Evolutionary conservation across 306 rosid genomes (phyloP), one percentile per base, ranked within the genome.

Genomic region (Gastrolobium bilobum): DNA sequence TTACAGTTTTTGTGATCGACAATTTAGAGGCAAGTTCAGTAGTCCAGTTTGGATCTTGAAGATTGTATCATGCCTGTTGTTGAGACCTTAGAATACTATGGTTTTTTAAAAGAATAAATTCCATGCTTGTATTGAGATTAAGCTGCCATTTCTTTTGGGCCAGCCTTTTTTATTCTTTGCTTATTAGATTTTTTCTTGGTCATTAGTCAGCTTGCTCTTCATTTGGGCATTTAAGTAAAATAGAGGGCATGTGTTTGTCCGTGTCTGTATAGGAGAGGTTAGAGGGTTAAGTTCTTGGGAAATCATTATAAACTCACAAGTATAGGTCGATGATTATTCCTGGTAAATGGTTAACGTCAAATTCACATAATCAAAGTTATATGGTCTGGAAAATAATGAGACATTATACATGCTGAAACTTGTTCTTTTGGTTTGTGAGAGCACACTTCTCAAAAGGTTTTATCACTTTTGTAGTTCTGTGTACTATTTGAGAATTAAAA

Each of bases 101-200:
- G 10, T 5, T 10, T 42, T 40, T 58, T 71, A 60, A 30, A 62
- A 31, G 39, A 31, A 57, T n/a, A 43, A 29, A 10, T 50, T 34
- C 4, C 70, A 13, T 71, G 15, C 40, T n/a, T 71, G 73, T 43
- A 4, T 52, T 43, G 50, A 42, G 74, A 63, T 10, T 63, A 20
- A 40, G 40, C n/a, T 62, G 20, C 33, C 3, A 3, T 48, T 71
- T 63, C 11, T 34, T 62, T 51, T 61, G 15, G 20, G 72, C 42
- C 29, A 39, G 26, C 47, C 66, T 39, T 61, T 39, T 62, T 48
- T 48, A 71, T 51, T 50, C 33, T 79, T 59, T 60, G 48, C 14
- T 39, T 33, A 40, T 52, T 38, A 14, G 6, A 39, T 72, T 10
- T 20, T 20, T 56, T 62, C 40, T 71, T 20, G 7, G n/a, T 31